Conservation (phyloP, 2,329 filamentous ascomycete genomes). For the Pseudogymnoascus sp. region DNA sequence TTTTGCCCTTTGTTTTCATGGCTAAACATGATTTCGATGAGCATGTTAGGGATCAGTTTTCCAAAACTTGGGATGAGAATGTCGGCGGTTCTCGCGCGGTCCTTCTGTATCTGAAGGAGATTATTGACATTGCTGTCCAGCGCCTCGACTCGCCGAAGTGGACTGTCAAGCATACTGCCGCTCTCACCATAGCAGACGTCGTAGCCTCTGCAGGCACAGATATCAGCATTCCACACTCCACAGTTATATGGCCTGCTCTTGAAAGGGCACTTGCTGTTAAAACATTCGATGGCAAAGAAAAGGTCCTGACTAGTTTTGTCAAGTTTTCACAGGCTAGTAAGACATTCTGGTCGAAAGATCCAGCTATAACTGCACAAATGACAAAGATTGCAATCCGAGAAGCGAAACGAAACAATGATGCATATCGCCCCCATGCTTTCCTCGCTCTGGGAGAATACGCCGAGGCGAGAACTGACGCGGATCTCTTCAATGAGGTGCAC, state of each 20-base stretch:
- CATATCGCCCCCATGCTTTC: constrained; percentile 71
- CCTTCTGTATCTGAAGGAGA: constrained; percentile 76
- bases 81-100: constrained; percentile 79
- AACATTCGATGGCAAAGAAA: constrained; percentile 89
- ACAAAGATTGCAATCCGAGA: constrained; percentile 78
- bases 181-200: constrained; percentile 69
- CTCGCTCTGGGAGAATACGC: constrained; percentile 64
- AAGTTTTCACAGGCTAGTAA: constrained; percentile 63
- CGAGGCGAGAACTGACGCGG: constrained; percentile 58
- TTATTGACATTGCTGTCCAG: constrained; percentile 57
- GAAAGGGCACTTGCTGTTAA: constrained; percentile 79
- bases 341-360: constrained; percentile 48
- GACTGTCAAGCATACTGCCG: constrained; percentile 83
- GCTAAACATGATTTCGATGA: constrained; percentile 79
- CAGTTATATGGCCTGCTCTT: constrained; percentile 70
- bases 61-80: constrained; percentile 82
- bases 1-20: constrained; percentile 83
- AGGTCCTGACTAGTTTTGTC: constrained; percentile 70
- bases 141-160: constrained; percentile 76
- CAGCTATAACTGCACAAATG: constrained; percentile 52
- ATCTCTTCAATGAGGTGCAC: constrained; percentile 61
- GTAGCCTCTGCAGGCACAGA: constrained; percentile 58
- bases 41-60: constrained; percentile 70
- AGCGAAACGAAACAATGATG: constrained; percentile 83
- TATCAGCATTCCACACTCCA: constrained; percentile 52